phyloP scores from a whole-genome alignment of 495 filamentous ascomycete species.

The Tetracladium setigerum region DNA sequence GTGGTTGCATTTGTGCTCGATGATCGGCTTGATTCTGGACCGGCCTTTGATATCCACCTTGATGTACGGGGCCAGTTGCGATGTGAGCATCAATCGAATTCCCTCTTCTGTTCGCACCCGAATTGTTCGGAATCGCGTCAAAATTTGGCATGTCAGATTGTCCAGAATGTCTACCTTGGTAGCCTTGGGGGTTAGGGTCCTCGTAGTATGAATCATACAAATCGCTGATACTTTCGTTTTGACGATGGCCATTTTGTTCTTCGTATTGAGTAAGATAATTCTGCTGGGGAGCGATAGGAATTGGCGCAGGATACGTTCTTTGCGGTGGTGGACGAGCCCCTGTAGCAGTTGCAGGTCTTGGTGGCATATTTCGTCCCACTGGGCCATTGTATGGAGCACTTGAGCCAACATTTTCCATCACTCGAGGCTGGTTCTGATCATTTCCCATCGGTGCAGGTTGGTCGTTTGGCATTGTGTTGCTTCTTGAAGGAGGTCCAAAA shows the following conservation, averaged over 20 bases:
- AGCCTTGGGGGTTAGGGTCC: not conserved
- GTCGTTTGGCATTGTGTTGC: constrained; percentile 23
- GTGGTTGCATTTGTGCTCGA: constrained; percentile 38
- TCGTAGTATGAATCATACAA: constrained; percentile 53
- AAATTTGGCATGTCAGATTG: constrained; percentile 68
- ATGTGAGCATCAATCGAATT: constrained; percentile 44
- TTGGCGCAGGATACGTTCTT: constrained; percentile 30
- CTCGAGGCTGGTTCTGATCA: constrained; percentile 6
- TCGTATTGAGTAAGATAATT: not conserved
- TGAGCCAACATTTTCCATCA: constrained; percentile 23
- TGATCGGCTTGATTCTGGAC: constrained; percentile 64
- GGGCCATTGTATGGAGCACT: constrained; percentile 36
- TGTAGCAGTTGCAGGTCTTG: constrained; percentile 42
- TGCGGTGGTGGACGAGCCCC: constrained; percentile 37
- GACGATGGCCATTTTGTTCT: constrained; percentile 4
- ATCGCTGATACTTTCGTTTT: constrained; percentile 31
- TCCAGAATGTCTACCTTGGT: constrained; percentile 10
- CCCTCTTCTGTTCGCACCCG: constrained; percentile 3
- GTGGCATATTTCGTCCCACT: constrained; percentile 33
- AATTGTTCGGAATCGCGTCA: constrained; percentile 47
- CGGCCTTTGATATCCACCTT: constrained; percentile 37
- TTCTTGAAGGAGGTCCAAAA: constrained; percentile 21
- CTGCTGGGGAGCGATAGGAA: constrained; percentile 10
- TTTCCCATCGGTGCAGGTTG: constrained; percentile 8
- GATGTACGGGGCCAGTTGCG: constrained; percentile 32